Evolutionary conservation across 164 flowering plant species (phyloP), one percentile per base, ranked within the genome.

Genomic region (Platanus orientalis): DNA sequence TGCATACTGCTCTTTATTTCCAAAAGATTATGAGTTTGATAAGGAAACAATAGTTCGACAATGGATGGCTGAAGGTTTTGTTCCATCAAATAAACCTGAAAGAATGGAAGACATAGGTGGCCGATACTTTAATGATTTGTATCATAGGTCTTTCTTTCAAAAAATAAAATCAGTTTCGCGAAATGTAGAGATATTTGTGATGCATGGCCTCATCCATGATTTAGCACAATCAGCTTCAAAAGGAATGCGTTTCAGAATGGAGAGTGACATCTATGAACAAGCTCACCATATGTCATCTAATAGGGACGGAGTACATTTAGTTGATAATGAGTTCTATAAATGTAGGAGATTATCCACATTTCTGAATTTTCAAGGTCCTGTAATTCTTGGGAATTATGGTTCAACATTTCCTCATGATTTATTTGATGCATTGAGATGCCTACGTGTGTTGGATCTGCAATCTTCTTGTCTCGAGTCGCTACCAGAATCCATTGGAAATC

Each of bases 11-110:
- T 45, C 49, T 45, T 45, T 45, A 19, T 45, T 45, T 45, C 49
- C 19, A 2, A 19, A 45, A 17, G 49, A 45, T 19, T 45, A 14
- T 45, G 49, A 45, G 14, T 45, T 45, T 45, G 4, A 14, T 4
- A 45, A 45, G 49, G 49, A 45, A 45, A 45, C 49, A 12, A 4
- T 45, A 45, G 49, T 16, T 19, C 3, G 0, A 19, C 49, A 12
- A 12, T 45, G 49, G 49, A 17, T 45, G 16, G 49, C 49, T 12
- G 49, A 2, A 28, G 77, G 77, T 3, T 69, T 65, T 55, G 56
- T 73, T 36, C 26, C n/a, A 4, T 28, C 51, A 3, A 23, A 40
- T 6, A 12, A 17, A 44, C 39, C 30, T 0, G 6, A 30, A 1
- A 29, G 29, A 6, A 28, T 52, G 47, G 67, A 63, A 57, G 63